Evolutionary conservation across 768 basidiomycete genomes (phyloP), one percentile per base, ranked within the genome.

Genomic region (Collybia sp.): DNA sequence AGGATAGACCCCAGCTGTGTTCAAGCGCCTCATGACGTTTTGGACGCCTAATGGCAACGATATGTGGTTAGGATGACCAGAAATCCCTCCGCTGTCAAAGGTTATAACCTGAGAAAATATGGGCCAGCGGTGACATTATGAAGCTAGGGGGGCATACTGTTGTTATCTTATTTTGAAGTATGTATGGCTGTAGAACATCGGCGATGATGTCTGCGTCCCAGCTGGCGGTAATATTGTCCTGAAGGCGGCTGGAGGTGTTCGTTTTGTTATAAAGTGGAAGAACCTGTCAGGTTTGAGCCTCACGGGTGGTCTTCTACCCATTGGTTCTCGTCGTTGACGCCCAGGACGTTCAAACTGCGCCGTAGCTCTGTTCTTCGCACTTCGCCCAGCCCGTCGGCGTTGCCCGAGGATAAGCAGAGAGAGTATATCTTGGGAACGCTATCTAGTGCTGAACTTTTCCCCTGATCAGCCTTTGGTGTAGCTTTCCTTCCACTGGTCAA

Each of bases 1-100:
- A 46, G 56, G 51, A 15, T n/a, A n/a, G n/a, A 59, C 55, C 19
- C 48, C 45, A 15, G 56, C 35, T 11, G 54, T 40, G 34, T 33
- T 54, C 51, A 44, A 46, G 44, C 48, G 56, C 55, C 50, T 31
- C 42, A 72, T 55, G 16, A 86, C 70, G 43, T 70, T 61, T 34
- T 70, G 59, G 32, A 74, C 77, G 33, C 83, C 87, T 16, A 65
- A 59, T 6, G 76, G 78, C 13, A 93, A 70, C 1, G 91, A 82
- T 51, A 69, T 73, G 63, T 96, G 93, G 59, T 96, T 96, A 2
- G 88, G 88, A 58, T 95, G 93, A 3, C 69, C 70, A n/a, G 93
- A 90, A 12, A 95, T 68, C 2, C 93, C 93, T 2, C 56, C 53
- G 0, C 66, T 47, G 62, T 96, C 93, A 58, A 95, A 96, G 0